These are phyloP conservation scores for Vickermania ingenoplastis DNA, from an alignment of 208 protist species.

Conservation along the genomic window DNA sequence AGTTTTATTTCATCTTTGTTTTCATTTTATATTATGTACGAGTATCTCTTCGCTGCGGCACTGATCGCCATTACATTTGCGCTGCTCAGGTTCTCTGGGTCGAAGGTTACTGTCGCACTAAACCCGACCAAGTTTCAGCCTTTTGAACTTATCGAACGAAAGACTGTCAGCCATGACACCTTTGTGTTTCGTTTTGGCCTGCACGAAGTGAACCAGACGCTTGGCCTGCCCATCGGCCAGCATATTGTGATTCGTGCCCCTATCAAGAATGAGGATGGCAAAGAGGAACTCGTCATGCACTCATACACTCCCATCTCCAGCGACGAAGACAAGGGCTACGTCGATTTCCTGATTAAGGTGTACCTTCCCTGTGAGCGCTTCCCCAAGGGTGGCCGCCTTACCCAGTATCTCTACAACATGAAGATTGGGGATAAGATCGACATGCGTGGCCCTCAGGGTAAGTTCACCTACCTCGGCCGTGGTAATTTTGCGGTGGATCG, in stretches of 20 bases:
- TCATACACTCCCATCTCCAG: slow-evolving; percentile 88
- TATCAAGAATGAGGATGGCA: slow-evolving; percentile 16
- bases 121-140: slow-evolving; percentile 38
- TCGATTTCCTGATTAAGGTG: slow-evolving; percentile 91
- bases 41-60: too few relatives aligned
- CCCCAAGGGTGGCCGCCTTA: slow-evolving; percentile 82
- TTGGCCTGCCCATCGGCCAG: slow-evolving; percentile 77
- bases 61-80: too few relatives aligned
- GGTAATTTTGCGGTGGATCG: too few relatives aligned
- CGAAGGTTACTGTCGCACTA: too few relatives aligned
- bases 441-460: slow-evolving; percentile 82
- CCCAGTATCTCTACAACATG: slow-evolving; percentile 81
- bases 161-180: slow-evolving; percentile 55
- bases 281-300: slow-evolving; percentile 59
- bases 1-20: too few relatives aligned
- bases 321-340: slow-evolving; percentile 82
- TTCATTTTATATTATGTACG: too few relatives aligned
- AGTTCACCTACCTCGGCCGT: slow-evolving; percentile 78
- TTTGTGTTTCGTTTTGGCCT: slow-evolving; percentile 82
- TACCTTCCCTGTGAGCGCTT: slow-evolving; percentile 84
- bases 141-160: slow-evolving; percentile 45
- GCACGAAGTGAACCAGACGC: slow-evolving; percentile 18
- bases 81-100: too few relatives aligned
- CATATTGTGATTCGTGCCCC: slow-evolving; percentile 55
- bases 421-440: slow-evolving; percentile 73